These are phyloP conservation scores for Fusarium sp. DNA, from an alignment of 2,329 filamentous ascomycete genomes.

Conservation along the genomic window DNA sequence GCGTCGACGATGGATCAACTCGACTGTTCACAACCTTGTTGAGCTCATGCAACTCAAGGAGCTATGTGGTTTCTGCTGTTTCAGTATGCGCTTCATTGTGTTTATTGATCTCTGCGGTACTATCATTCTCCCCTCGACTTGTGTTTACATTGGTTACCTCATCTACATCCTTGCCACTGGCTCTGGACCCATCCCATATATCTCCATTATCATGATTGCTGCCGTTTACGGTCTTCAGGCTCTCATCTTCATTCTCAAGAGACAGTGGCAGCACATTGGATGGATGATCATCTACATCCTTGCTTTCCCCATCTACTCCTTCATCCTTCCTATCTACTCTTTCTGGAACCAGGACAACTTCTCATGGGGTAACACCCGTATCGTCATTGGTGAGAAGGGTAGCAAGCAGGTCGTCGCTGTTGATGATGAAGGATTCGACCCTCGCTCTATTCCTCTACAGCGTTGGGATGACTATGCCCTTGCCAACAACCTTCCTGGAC, in stretches of 20 bases:
- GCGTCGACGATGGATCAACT: conserved; percentile 99
- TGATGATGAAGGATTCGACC: conserved; percentile 89
- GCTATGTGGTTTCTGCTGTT: conserved; percentile 98
- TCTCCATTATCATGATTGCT: conserved; percentile 91
- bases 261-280: conserved; percentile 98
- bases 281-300: conserved; percentile 99
- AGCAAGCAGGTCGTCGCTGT: conserved; percentile 91
- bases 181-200: conserved; percentile 83
- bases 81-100: conserved; percentile 97
- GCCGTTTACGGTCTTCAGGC: conserved; percentile 96
- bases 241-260: conserved; percentile 94
- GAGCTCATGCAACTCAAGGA: conserved; percentile 93
- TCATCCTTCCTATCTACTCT: conserved; percentile 92
- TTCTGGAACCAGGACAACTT: conserved; percentile 99
- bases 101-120: conserved; percentile 95
- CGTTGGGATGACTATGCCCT: conserved; percentile 97
- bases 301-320: conserved; percentile 95
- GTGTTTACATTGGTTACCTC: conserved; percentile 87
- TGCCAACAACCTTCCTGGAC: conserved; percentile 89
- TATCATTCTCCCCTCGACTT: conserved; percentile 90
- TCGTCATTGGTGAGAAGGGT: conserved; percentile 95
- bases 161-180: conserved; percentile 82
- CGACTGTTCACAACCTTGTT: conserved; percentile 94
- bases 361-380: conserved; percentile 97
- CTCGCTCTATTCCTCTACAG: conserved; percentile 92